Conservation (phyloP, 1,139 yeast genomes). For the Geotrichum histeridarum region DNA sequence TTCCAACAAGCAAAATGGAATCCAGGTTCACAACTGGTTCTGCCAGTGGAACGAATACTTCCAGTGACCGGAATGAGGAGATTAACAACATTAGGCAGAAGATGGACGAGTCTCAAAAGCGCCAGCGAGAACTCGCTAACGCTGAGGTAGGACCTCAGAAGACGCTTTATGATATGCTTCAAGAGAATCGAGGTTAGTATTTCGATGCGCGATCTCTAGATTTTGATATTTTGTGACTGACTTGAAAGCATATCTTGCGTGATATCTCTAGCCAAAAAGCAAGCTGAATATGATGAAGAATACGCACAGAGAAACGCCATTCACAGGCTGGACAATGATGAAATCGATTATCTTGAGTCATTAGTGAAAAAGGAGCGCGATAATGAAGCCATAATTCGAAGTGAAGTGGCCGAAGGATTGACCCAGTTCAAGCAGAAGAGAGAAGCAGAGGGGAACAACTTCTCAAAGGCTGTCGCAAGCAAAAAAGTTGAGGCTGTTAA, state of each 20-base stretch:
- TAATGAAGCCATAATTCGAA: constrained; percentile 18
- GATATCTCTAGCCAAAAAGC: constrained; percentile 21
- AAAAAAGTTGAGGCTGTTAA: constrained; percentile 2
- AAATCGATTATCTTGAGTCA: constrained; percentile 26
- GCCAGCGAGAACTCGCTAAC: constrained; percentile 9
- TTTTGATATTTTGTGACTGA: background rate
- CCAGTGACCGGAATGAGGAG: constrained; percentile 6
- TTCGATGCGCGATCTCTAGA: background rate
- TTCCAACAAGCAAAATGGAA: background rate
- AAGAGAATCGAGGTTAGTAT: constrained; percentile 24
- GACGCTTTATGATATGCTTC: constrained; percentile 26
- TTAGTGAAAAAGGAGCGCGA: constrained; percentile 21
- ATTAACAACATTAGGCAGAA: constrained; percentile 2
- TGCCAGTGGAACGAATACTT: background rate
- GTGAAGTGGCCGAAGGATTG: constrained; percentile 21
- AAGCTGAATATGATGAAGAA: constrained; percentile 25
- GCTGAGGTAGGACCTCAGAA: constrained; percentile 4
- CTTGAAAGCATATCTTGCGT: constrained; percentile 1
- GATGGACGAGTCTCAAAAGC: constrained; percentile 5
- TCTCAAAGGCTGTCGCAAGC: background rate
- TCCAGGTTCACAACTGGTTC: background rate
- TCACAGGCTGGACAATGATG: constrained; percentile 28
- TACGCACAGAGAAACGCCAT: constrained; percentile 23
- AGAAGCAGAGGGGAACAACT: constrained; percentile 5
- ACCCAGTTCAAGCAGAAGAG: constrained; percentile 19